Evolutionary conservation across 1,284 basidiomycete genomes (phyloP).

Genomic region (Ustilago vetiveriae): DNA sequence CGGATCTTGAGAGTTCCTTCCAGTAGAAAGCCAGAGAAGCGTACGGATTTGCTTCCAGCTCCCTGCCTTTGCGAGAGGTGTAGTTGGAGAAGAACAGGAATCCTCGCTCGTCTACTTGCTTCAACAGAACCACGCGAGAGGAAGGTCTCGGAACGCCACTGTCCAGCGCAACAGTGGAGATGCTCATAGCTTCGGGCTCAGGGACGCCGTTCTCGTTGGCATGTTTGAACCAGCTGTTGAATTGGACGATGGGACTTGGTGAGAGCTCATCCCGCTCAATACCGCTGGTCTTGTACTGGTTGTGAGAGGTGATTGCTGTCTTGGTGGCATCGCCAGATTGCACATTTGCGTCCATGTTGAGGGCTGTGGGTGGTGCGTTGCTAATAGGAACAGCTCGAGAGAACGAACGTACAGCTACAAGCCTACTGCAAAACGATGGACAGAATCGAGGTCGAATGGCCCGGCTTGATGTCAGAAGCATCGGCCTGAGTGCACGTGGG

Average conservation of each 20-base stretch:
- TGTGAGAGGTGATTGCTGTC: conserved; percentile 57
- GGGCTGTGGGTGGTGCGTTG: not conserved
- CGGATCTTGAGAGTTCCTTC: conserved; percentile 82
- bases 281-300: conserved; percentile 62
- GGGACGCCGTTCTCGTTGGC: conserved; percentile 51
- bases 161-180: conserved; percentile 52
- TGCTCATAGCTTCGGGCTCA: conserved; percentile 65
- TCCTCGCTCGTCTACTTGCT: conserved; percentile 74
- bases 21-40: conserved; percentile 91
- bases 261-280: conserved; percentile 44
- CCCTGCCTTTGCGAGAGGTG: conserved; percentile 85
- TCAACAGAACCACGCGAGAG: conserved; percentile 88
- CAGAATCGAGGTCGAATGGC: conserved; percentile 3
- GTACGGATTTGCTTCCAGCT: conserved; percentile 75
- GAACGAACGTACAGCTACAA: not conserved
- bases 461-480: conserved; percentile 5
- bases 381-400: not conserved
- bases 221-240: conserved; percentile 60
- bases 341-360: conserved; percentile 30
- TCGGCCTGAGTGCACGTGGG: not conserved
- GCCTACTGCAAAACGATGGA: not conserved
- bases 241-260: conserved; percentile 57
- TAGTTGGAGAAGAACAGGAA: conserved; percentile 99
- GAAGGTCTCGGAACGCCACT: conserved; percentile 72
- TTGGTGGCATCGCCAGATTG: conserved; percentile 6